Base-by-base conservation (phyloP, 2,329 filamentous ascomycete species). In the Rhynchosporium agropyri region DNA sequence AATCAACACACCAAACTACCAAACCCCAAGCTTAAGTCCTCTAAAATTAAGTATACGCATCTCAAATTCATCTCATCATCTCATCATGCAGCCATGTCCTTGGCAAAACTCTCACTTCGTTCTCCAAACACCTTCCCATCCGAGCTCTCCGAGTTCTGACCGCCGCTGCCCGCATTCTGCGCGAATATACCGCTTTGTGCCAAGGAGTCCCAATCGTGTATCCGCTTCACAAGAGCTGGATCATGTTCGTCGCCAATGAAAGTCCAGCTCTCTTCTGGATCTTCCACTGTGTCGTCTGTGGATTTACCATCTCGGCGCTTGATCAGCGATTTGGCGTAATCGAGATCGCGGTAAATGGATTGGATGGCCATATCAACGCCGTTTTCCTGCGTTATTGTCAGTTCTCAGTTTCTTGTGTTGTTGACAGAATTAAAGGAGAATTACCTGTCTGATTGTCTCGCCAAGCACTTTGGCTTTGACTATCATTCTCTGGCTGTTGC, bases 341-440 rank as follows among this genome's bases (percentile, higher is more conserved):
- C 95, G 61, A 98, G 83, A 74, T 98, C 94, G 48, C 95, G 89
- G 74, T 98, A 99, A 62, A 99, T 91, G 64, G 87, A 90, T 76
- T 97, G 91, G 66, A 98, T 95, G 5, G 94, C 95, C 4, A 83
- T 90, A 54, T 89, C 87, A n/a, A 97, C 92, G 42, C 95, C 95
- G 68, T 92, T 87, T 76, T 99, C 94, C 89, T 96, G 66, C 63
- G 63, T 36, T 33, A 12, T 72, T 70, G 73, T 79, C 70, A 76
- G 74, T 45, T 61, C 43, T 58, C 29, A 28, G 6, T 33, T 28
- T 8, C 12, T 20, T 28, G 12, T 33, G 4, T 54, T 61, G 29
- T 9, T 31, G 12, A 43, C 26, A 33, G 51, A 29, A 43, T 20
- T 42, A 20, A 8, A n/a, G 33, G 63, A 42, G 28, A 79, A 85